These are phyloP conservation scores for Mycosphaerelloides madeirae DNA, from an alignment of 2,329 filamentous ascomycete species.

Conservation along the genomic window DNA sequence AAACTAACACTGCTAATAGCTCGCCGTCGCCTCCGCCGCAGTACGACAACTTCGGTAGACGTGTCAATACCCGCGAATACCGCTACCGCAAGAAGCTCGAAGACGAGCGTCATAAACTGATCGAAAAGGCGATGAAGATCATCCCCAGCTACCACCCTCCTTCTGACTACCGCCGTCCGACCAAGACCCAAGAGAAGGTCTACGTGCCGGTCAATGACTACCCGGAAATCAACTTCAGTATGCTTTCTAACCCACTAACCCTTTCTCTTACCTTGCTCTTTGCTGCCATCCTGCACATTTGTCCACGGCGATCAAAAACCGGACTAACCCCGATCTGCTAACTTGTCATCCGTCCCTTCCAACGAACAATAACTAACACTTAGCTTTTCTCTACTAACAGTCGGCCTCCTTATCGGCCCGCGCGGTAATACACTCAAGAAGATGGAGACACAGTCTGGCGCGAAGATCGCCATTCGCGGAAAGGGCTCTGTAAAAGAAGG, in stretches of 20 bases:
- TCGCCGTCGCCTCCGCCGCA: conserved; percentile 93
- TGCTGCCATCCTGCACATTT: conserved; percentile 19
- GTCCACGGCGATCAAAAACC: conserved; percentile 33
- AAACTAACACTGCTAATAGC: conserved; percentile 45
- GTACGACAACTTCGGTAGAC: conserved; percentile 98
- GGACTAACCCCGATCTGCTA: conserved; percentile 30
- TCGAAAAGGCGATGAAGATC: conserved; percentile 98
- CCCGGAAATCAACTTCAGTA: conserved; percentile 99
- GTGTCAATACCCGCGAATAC: conserved; percentile 98
- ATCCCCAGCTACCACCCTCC: conserved; percentile 99
- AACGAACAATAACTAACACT: conserved; percentile 58
- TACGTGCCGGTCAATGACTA: conserved; percentile 99
- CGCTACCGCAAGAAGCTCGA: conserved; percentile 97
- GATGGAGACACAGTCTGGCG: conserved; percentile 95
- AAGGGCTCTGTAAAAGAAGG: conserved; percentile 99
- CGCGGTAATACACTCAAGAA: conserved; percentile 99
- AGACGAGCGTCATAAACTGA: conserved; percentile 96
- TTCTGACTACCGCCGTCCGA: conserved; percentile 95
- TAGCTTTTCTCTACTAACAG: conserved; percentile 82
- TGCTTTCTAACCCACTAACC: conserved; percentile 92
- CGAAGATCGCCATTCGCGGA: conserved; percentile 98
- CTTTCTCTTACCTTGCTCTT: conserved; percentile 34
- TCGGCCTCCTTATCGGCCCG: conserved; percentile 99
- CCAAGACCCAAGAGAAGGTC: conserved; percentile 99
- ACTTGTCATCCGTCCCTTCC: conserved; percentile 20